Conservation (phyloP, 345 rosid genomes). For the Gossypium longicalyx region DNA sequence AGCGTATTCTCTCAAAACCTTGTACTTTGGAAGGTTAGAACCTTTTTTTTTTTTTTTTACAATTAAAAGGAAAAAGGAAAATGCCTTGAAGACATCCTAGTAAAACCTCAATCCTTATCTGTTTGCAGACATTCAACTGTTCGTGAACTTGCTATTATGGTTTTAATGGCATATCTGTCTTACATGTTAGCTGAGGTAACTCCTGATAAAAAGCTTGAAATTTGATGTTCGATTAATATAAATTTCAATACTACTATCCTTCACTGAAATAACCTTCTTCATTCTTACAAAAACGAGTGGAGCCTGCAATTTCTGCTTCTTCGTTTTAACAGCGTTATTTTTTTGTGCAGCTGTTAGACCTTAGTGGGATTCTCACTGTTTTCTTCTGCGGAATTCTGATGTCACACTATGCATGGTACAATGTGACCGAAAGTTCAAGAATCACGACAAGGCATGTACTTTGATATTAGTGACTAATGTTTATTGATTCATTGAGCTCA, state of each 20-base stretch:
- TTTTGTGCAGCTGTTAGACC: conserved; percentile 55
- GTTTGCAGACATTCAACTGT: conserved; percentile 64
- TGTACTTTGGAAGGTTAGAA: conserved; percentile 64
- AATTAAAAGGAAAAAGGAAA: neutral
- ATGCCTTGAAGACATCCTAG: neutral
- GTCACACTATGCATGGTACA: conserved; percentile 86
- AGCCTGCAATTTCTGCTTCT: neutral
- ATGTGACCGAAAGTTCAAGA: conserved; percentile 69
- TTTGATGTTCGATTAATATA: neutral
- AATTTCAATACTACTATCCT: neutral
- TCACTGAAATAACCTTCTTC: neutral
- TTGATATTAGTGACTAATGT: neutral
- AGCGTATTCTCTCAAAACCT: conserved; percentile 50
- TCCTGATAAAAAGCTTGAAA: neutral
- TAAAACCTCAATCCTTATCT: conserved; percentile 10
- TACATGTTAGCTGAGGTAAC: conserved; percentile 84
- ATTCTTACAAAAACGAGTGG: neutral
- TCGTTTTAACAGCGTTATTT: neutral
- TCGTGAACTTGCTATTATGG: conserved; percentile 71
- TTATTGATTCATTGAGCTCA: neutral
- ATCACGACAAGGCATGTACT: conserved; percentile 64
- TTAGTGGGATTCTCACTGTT: conserved; percentile 90
- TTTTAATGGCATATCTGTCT: conserved; percentile 83
- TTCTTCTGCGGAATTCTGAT: conserved; percentile 83
- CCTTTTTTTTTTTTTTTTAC: neutral